These are phyloP conservation scores for Fusarium sp. DNA, from an alignment of 2,329 filamentous ascomycete genomes.

Conservation along the genomic window DNA sequence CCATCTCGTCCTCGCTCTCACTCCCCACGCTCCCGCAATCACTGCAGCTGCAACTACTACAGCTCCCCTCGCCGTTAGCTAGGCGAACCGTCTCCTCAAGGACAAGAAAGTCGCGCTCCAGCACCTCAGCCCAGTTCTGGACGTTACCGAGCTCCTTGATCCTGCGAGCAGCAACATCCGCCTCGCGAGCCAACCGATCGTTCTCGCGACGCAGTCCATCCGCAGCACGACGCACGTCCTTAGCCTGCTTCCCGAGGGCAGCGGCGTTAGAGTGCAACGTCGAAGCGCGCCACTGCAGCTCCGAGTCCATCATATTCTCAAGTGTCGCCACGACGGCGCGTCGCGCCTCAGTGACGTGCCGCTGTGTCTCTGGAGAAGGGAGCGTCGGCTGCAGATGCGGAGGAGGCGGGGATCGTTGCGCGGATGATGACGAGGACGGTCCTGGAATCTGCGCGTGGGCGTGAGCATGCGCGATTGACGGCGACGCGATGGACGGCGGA, in stretches of 20 bases:
- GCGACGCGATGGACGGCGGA: conserved; percentile 38
- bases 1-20: conserved; percentile 32
- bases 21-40: conserved; percentile 46
- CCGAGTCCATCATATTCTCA: conserved; percentile 72
- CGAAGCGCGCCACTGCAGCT: conserved; percentile 71
- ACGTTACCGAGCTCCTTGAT: conserved; percentile 82
- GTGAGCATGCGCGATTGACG: conserved; percentile 35
- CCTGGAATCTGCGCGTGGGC: conserved; percentile 26
- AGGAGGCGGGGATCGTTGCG: conserved; percentile 25
- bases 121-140: conserved; percentile 86
- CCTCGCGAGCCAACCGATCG: conserved; percentile 69
- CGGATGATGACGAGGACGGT: not conserved
- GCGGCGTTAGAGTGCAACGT: conserved; percentile 73
- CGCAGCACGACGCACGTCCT: conserved; percentile 67
- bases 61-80: conserved; percentile 53
- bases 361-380: conserved; percentile 54
- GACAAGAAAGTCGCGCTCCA: conserved; percentile 71
- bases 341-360: conserved; percentile 64
- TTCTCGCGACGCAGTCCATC: conserved; percentile 68
- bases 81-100: conserved; percentile 70
- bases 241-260: conserved; percentile 71
- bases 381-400: conserved; percentile 49
- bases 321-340: conserved; percentile 67
- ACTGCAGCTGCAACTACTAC: conserved; percentile 52
- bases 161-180: conserved; percentile 66